A percentile compares a stretch with the other conserved stretches of the same genome.
These are phyloP conservation scores for Ophiocordyceps polyrhachis-furcata DNA, from an alignment of 2,329 filamentous ascomycete genomes.

Conservation along the genomic window DNA sequence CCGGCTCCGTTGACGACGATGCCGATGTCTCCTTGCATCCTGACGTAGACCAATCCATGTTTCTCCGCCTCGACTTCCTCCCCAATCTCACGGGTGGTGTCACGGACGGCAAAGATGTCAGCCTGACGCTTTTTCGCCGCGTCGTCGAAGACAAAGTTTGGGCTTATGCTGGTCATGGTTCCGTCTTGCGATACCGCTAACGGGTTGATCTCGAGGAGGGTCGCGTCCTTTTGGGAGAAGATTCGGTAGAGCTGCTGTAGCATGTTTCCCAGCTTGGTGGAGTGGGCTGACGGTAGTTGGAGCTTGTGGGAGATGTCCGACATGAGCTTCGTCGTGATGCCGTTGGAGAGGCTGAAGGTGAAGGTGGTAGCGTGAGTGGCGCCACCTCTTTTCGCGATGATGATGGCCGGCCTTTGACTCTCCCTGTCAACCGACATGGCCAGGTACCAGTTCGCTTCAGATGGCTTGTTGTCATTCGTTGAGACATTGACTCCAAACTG, in stretches of 20 bases:
- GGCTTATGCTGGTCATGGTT: slow-evolving; percentile 14
- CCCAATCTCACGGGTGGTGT: slow-evolving; percentile 13
- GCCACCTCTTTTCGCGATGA: slow-evolving; percentile 13
- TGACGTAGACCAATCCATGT: slow-evolving; percentile 65
- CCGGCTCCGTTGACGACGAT: slow-evolving; percentile 81
- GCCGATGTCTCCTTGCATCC: slow-evolving; percentile 44
- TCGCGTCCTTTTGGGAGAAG: slow-evolving; percentile 28
- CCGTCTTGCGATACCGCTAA: slow-evolving; percentile 13
- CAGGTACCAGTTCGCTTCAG: slow-evolving; percentile 19
- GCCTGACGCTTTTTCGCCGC: slow-evolving; percentile 22
- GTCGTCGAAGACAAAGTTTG: slow-evolving; percentile 29
- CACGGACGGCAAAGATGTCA: slow-evolving; percentile 18
- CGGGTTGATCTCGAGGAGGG: slow-evolving; percentile 22
- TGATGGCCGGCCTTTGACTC: slow-evolving; percentile 16
- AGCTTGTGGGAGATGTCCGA: slow-evolving; percentile 3
- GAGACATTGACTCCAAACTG: slow-evolving; percentile 11
- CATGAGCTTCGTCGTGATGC: slow-evolving; percentile 10
- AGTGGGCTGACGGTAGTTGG: neutral
- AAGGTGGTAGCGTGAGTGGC: slow-evolving; percentile 3
- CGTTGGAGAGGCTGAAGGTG: slow-evolving; percentile 8
- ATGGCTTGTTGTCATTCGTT: slow-evolving; percentile 13
- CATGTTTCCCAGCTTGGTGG: slow-evolving; percentile 5
- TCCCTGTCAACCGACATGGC: slow-evolving; percentile 24
- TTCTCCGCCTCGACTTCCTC: slow-evolving; percentile 23
- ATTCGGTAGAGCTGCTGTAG: slow-evolving; percentile 12